Conservation (phyloP, 495 filamentous ascomycete genomes). For the Penicillium coprophilum region DNA sequence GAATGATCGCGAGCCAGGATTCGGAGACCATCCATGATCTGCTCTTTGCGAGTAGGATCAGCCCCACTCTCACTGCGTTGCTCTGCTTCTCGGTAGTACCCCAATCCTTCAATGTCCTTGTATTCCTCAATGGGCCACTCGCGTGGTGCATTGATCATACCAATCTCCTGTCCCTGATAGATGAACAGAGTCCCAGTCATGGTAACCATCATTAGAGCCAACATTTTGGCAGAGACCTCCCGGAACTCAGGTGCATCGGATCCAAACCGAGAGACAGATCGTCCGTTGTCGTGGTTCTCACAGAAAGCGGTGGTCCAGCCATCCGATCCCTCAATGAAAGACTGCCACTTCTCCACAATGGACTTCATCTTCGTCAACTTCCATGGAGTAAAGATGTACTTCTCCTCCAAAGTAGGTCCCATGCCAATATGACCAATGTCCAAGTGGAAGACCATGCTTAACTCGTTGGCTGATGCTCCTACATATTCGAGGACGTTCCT, state of each 20-base stretch:
- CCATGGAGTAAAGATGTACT: constrained; percentile 37
- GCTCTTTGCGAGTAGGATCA: constrained; percentile 17
- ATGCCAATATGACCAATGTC: constrained; percentile 50
- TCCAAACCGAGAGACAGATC: constrained; percentile 54
- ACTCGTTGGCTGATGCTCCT: constrained; percentile 34
- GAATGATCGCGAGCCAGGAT: constrained; percentile 44
- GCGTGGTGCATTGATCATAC: constrained; percentile 62
- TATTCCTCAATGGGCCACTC: constrained; percentile 61
- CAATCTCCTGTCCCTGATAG: constrained; percentile 70
- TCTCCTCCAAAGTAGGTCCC: constrained; percentile 35
- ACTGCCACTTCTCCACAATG: constrained; percentile 38
- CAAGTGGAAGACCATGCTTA: constrained; percentile 57
- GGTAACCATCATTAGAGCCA: constrained; percentile 53
- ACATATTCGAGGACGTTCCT: constrained; percentile 47
- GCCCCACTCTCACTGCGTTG: constrained; percentile 3
- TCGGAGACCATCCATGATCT: constrained; percentile 25
- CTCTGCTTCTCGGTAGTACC: constrained; percentile 47
- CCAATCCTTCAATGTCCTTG: constrained; percentile 61
- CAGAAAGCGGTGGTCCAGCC: constrained; percentile 51
- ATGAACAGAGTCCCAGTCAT: constrained; percentile 65
- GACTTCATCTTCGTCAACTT: constrained; percentile 40
- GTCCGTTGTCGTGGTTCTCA: constrained; percentile 65
- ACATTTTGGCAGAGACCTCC: constrained; percentile 52
- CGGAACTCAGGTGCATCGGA: constrained; percentile 43
- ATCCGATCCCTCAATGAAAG: constrained; percentile 45